Evolutionary conservation across 1,139 yeast species (phyloP), one percentile per base, ranked within the genome.

Genomic region (Kurtzmaniella quercitrusa): DNA sequence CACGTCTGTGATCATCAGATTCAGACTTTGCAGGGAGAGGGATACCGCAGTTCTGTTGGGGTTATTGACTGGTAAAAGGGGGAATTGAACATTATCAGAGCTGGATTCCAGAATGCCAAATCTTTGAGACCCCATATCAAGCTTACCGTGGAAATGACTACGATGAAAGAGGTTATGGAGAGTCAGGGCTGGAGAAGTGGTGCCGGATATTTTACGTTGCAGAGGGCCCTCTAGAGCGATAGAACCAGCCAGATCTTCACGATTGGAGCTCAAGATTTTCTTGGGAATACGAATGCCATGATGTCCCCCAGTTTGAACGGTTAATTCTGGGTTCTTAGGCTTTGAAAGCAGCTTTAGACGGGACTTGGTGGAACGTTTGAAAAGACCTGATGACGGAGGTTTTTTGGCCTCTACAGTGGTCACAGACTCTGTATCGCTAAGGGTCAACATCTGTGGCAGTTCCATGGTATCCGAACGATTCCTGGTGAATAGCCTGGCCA

Each of bases 1-100:
- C 1, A 60, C 50, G 46, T 72, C 75, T 0, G 67, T 53, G n/a
- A 72, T 60, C 17, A 54, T 54, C 4, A 75, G 70, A 48, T 71
- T 72, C 16, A 75, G 70, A 47, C 64, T 71, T 47, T 64, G 70
- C 1, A 76, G 70, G 0, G 76, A 70, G 18, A 71, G 55, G 3
- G 63, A 56, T n/a, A 70, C 49, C 1, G 66, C 54, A 1, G 62
- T 54, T 46, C 70, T 50, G 15, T 53, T 46, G 7, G 55, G 49
- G 19, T 45, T 48, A 34, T 42, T 49, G 21, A 38, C 52, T 15
- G 37, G 16, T 16, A 15, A 15, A 14, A 14, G 25, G 27, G 34
- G 23, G 37, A 17, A 33, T 10, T 37, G 43, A 23, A 41, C 18
- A 25, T 25, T 34, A 9, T 21, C 34, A 23, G 37, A 34, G 31